Conservation (phyloP, 345 rosid species). For the Camelina laxa region DNA sequence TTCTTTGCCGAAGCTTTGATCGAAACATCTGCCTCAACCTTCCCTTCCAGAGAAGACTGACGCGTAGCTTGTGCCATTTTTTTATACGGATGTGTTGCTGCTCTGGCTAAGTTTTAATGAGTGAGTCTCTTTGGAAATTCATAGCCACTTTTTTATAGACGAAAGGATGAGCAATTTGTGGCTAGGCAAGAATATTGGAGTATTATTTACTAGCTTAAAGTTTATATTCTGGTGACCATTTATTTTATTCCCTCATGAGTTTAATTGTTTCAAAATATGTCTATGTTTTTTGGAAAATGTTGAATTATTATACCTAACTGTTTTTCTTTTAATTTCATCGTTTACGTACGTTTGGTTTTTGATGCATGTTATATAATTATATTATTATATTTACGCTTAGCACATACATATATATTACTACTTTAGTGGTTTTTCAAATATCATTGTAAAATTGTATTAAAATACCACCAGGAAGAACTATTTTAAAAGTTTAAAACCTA, state of each 20-base stretch:
- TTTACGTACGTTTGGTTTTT: too few relatives aligned
- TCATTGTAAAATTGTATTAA: too few relatives aligned
- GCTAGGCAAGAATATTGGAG: neutral
- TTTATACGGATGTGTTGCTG: neutral
- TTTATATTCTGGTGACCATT: conserved; percentile 7
- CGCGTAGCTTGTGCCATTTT: conserved; percentile 1
- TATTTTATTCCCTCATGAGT: neutral
- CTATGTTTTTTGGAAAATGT: too few relatives aligned
- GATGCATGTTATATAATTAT: too few relatives aligned
- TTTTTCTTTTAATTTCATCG: too few relatives aligned
- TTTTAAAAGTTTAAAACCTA: too few relatives aligned
- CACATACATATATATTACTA: too few relatives aligned
- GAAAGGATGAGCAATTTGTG: neutral
- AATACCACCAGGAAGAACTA: too few relatives aligned
- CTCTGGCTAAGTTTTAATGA: neutral
- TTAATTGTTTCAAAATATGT: neutral
- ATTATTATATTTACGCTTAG: too few relatives aligned
- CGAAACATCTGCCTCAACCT: conserved; percentile 29
- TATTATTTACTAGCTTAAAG: neutral
- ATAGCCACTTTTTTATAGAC: conserved; percentile 14
- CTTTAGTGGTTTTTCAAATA: too few relatives aligned
- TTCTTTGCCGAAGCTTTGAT: conserved; percentile 30
- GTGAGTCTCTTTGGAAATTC: conserved; percentile 1
- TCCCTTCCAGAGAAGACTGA: conserved; percentile 21
- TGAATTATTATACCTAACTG: too few relatives aligned